These are phyloP conservation scores for Aspergillus sp. DNA, from an alignment of 2,329 filamentous ascomycete genomes.

Conservation along the genomic window DNA sequence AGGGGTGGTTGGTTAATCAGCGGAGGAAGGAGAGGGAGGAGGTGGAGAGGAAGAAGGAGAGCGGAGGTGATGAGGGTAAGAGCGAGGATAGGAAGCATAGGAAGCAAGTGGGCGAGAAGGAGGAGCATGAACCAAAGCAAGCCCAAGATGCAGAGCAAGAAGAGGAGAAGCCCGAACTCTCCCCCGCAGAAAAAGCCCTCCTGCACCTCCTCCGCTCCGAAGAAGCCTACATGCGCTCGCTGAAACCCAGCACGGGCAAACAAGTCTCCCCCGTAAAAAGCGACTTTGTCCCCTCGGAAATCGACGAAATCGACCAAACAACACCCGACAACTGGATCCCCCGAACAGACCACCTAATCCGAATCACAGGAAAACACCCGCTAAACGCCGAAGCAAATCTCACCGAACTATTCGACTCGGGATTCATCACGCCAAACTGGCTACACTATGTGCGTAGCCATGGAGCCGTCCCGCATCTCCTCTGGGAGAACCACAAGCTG, in stretches of 20 bases:
- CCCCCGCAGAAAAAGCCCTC: constrained; percentile 51
- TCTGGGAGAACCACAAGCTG: constrained; percentile 56
- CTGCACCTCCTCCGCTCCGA: constrained; percentile 50
- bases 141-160: not conserved
- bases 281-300: constrained; percentile 39
- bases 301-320: constrained; percentile 57
- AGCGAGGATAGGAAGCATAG: not conserved
- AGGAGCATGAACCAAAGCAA: not conserved
- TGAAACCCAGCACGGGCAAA: constrained; percentile 52
- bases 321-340: constrained; percentile 61
- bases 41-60: constrained; percentile 23
- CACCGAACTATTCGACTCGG: constrained; percentile 49
- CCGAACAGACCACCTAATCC: constrained; percentile 51
- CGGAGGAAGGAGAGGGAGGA: constrained; percentile 40
- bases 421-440: constrained; percentile 56
- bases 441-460: constrained; percentile 60
- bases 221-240: constrained; percentile 45
- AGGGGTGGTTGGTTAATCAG: constrained; percentile 56
- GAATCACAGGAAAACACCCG: constrained; percentile 58
- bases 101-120: not conserved
- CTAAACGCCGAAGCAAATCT: constrained; percentile 56
- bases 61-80: constrained; percentile 21
- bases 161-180: constrained; percentile 36
- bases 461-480: constrained; percentile 55
- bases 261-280: constrained; percentile 40